These are phyloP conservation scores for Trametopsis cervina DNA, from an alignment of 768 basidiomycete genomes.

Conservation along the genomic window DNA sequence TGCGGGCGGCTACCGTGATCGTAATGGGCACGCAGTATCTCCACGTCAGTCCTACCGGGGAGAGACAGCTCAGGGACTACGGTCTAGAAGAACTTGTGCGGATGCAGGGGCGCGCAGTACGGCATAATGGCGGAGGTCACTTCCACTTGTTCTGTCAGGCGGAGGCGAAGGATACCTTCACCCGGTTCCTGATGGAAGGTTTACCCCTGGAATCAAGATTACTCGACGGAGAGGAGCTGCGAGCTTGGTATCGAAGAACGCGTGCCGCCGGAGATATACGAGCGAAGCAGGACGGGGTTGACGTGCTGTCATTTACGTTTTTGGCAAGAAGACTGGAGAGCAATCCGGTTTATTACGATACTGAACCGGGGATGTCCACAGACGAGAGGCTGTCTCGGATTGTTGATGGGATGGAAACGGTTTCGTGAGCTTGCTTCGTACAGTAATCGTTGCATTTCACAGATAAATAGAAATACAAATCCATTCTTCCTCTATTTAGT, in stretches of 20 bases:
- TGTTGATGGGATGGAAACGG: conserved; percentile 45
- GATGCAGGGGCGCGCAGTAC: conserved; percentile 88
- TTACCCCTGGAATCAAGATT: conserved; percentile 84
- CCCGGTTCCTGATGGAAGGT: conserved; percentile 81
- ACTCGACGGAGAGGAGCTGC: conserved; percentile 41
- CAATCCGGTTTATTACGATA: conserved; percentile 86
- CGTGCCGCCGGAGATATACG: conserved; percentile 32
- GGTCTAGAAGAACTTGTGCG: conserved; percentile 71
- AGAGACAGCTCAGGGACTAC: conserved; percentile 77
- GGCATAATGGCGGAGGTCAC: conserved; percentile 42
- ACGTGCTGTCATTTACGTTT: conserved; percentile 77
- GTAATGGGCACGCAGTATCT: conserved; percentile 92
- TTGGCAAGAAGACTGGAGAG: conserved; percentile 59
- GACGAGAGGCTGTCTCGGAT: conserved; percentile 63
- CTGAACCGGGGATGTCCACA: conserved; percentile 29
- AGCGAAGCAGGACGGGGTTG: conserved; percentile 63
- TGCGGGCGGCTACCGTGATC: conserved; percentile 74
- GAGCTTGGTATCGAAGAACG: conserved; percentile 39
- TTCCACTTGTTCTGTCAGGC: conserved; percentile 89
- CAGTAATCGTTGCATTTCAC: conserved; percentile 6
- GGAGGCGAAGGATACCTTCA: conserved; percentile 76
- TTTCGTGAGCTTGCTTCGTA: too few relatives aligned
- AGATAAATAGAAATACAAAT: not conserved
- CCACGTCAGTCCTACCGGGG: conserved; percentile 38
- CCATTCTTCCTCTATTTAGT: not conserved